Evolutionary conservation across 2,329 filamentous ascomycete genomes (phyloP), one percentile per base, ranked within the genome.

Genomic region (Arthrobotrys iridis): DNA sequence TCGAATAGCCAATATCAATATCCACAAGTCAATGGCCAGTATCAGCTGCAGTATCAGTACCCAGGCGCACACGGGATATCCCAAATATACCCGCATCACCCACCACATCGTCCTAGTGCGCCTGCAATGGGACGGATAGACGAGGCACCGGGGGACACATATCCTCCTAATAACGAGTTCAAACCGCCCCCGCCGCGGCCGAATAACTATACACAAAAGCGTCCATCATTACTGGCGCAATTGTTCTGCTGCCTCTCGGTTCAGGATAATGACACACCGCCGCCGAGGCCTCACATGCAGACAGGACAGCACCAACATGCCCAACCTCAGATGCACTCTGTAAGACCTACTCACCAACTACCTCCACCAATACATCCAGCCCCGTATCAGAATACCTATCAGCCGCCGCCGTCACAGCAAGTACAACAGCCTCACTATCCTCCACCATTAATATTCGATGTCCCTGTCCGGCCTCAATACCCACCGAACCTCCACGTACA

Each of bases 401-500:
- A 58, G 20, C 28, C 41, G 2, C 68, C 50, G 40, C 60, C 40
- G 13, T 45, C 30, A 20, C 62, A 52, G 22, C 52, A 57, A 40
- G 10, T 45, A 11, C 28, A 26, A 20, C 22, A 41, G 10, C 28
- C 52, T n/a, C 30, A 40, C 24, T 33, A 46, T 5, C 55, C 65
- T 13, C 22, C 33, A 22, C 40, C 48, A 15, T 33, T 64, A 28
- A 64, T 40, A 37, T 50, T 50, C 30, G 43, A 64, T 5, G 24
- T 15, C 28, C 45, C 46, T 28, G 24, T 55, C 3, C 45, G 40
- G 5, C 26, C 55, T 8, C n/a, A 62, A n/a, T 74, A 60, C 28
- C 70, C 70, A 13, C 70, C 60, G 8, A 74, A 74, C 15, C 62
- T 74, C 7, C 70, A 74, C n/a, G 35, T 26, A 2, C 60, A 58